Evolutionary conservation across 164 flowering plant genomes (phyloP).

Genomic region (Liriodendron chinense): DNA sequence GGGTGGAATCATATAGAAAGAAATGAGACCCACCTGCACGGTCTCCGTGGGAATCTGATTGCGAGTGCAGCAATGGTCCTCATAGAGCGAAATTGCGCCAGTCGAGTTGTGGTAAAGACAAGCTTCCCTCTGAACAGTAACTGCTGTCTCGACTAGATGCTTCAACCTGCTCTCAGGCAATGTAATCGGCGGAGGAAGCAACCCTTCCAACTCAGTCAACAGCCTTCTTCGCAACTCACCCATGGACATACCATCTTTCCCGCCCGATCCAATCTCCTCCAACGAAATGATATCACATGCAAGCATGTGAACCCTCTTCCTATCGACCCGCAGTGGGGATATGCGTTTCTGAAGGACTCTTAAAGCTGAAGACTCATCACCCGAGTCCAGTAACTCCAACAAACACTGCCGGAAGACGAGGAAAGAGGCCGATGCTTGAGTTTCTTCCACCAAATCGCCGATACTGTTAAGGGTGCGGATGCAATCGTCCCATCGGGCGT

Average conservation of each 20-base stretch:
- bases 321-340: constrained; percentile 35
- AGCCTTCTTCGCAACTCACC: constrained; percentile 39
- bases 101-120: constrained; percentile 68
- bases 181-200: constrained; percentile 58
- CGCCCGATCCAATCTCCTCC: constrained; percentile 32
- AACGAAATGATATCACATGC: constrained; percentile 41
- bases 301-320: constrained; percentile 51
- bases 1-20: neutral
- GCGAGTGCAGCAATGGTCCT: constrained; percentile 65
- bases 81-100: constrained; percentile 50
- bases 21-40: constrained; percentile 51
- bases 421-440: constrained; percentile 49
- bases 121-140: constrained; percentile 48
- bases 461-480: constrained; percentile 35
- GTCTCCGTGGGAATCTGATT: constrained; percentile 77
- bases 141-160: constrained; percentile 63
- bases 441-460: constrained; percentile 41
- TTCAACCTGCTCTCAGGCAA: constrained; percentile 51
- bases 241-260: constrained; percentile 24
- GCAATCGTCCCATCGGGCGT: constrained; percentile 65
- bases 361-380: constrained; percentile 55
- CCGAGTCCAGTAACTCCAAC: constrained; percentile 50
- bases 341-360: constrained; percentile 43
- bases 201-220: constrained; percentile 51
- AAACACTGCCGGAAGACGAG: constrained; percentile 55